Evolutionary conservation across 106 monocot species (phyloP), one percentile per base, ranked within the genome.

Genomic region (Cymbidium sinense): DNA sequence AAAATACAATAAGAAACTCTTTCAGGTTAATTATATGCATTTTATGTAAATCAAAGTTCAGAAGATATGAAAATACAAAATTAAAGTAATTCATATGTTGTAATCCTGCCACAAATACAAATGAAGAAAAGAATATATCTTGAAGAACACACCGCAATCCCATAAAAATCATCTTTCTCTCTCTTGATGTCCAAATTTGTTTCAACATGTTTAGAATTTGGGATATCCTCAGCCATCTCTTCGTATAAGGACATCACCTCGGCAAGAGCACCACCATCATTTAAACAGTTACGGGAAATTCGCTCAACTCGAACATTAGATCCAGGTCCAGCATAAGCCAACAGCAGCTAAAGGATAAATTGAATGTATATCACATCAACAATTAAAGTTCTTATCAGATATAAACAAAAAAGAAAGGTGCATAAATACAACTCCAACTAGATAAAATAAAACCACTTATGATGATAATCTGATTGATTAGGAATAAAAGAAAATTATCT

Each of bases 211-310:
- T 78, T 75, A 77, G 51, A 41, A n/a, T 11, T 81, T 44, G 36
- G 36, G 62, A 64, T 55, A 64, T 79, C 77, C 70, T 81, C 77
- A 43, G 28, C 77, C 64, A 82, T 77, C 21, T 83, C 84, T 81
- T 98, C 92, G 81, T 83, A 93, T 61, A 99, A 84, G 18, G 89
- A 89, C 70, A 92, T 86, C 39, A 99, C 80, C 79, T 99, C 95
- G 64, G 85, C 90, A 79, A 99, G 90, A 34, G 95, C 89, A 76
- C 89, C 90, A 17, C 90, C 89, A 69, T 93, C 89, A 78, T 84
- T 83, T 84, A 85, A 93, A 87, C 86, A 89, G 80, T 85, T 77
- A 39, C 81, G 69, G 8, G 92, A 86, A 23, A 79, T 73, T 5
- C 82, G 85, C 72, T 99, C 90, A 80, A 93, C 80, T 74, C 95